Evolutionary conservation across 352 stramenopile genomes (phyloP), one percentile per base, ranked within the genome.

Genomic region (Phytophthora sansomeana): DNA sequence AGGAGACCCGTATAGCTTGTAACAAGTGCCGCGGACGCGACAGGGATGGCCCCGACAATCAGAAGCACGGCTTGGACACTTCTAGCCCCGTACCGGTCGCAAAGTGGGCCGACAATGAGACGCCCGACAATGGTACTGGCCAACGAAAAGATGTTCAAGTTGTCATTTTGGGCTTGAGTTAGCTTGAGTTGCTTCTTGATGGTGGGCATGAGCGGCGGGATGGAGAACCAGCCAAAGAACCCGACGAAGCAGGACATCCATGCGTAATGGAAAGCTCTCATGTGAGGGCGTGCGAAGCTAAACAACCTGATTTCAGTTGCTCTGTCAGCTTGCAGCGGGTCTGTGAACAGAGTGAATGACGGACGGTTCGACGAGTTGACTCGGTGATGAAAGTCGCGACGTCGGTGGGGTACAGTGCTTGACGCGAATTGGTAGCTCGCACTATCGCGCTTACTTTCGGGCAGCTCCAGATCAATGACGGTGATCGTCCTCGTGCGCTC

Each of bases 161-260:
- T 98, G 42, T 72, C 63, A 17, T 98, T 84, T 58, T 98, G 70
- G 63, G 93, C 60, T 44, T 89, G 87, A 16, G 69, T 90, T 5
- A 98, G 75, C 2, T 73, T 71, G 87, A 78, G 58, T 13, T 73
- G 44, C 17, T 73, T 48, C 44, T 68, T 73, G 44, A 73, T 73
- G 4, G 65, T 69, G 1, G 65, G 65, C 58, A 69, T 33, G 16
- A 73, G 58, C 7, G 65, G 52, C 14, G 52, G 51, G 5, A 98
- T 97, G 28, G 90, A 87, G 69, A 98, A 98, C 92, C 93, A 98
- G 24, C 95, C 90, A 59, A 97, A 92, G 80, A 98, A 98, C 39
- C 93, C 94, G 35, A 94, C 83, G 80, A 98, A 98, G 78, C 98
- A 98, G 29, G 78, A 92, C 1, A 98, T 63, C 92, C 93, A 98